Evolutionary conservation across 2,329 filamentous ascomycete species (phyloP), one percentile per base, ranked within the genome.

Genomic region (Clonostachys sp.): DNA sequence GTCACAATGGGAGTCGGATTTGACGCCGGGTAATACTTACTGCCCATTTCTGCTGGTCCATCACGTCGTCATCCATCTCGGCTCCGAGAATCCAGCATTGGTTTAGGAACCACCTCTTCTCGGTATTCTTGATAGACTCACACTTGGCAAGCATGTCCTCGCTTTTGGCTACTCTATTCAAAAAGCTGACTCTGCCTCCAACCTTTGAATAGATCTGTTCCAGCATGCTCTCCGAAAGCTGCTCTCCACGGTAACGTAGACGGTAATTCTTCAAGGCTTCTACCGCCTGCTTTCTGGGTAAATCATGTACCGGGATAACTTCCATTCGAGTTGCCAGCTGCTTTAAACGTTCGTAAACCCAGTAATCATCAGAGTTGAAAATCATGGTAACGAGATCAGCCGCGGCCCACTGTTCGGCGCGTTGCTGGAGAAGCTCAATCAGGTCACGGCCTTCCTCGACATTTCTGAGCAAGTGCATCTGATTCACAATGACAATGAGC

Each of bases 291-390:
- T 73, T 64, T 63, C 91, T 96, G 45, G 87, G 82, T 7, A 99
- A 73, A 64, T 99, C 94, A 5, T 81, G 78, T 40, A 99, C 84
- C 9, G 90, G 83, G 36, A 95, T 85, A 5, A 99, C 87, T 61
- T 96, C 91, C 89, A 99, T 95, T 42, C 94, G 83, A 3, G 91
- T 96, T 4, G 91, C 89, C 50, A 96, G 86, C 63, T 89, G 86
- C 73, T 96, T 96, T 45, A 99, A 72, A 13, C 91, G 81, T 65
- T 99, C 94, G 59, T 96, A 97, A 1, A 99, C 88, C 94, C 94
- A 99, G 68, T 96, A 99, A 63, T 97, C 94, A 66, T 99, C 94
- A 46, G 85, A 91, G 68, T 96, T 97, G 71, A 99, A 91, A 34
- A 99, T 84, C 75, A 90, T 81, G 2, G 94, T 97, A 33, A 95